phyloP scores from a whole-genome alignment of 2,329 filamentous ascomycete species.

The Sporothrix variecibatus region DNA sequence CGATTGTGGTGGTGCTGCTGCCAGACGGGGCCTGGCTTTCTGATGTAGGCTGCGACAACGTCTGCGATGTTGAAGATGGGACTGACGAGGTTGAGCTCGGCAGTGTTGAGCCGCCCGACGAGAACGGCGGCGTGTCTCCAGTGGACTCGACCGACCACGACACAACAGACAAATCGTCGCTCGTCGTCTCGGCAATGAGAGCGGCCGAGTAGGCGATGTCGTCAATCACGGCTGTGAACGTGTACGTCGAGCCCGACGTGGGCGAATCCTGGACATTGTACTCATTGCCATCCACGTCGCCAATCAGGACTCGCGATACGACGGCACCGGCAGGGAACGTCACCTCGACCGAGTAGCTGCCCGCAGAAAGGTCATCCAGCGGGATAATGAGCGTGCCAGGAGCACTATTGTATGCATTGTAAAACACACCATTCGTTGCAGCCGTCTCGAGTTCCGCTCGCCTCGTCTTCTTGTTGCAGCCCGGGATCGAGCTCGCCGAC shows the following conservation, averaged over 20 bases:
- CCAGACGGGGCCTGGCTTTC: not conserved
- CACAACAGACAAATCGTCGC: not conserved
- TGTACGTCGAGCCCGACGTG: not conserved
- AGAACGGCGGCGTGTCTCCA: not conserved
- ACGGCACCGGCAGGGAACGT: not conserved
- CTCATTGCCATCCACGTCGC: not conserved
- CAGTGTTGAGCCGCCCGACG: not conserved
- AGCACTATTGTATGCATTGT: not conserved
- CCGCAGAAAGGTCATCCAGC: not conserved
- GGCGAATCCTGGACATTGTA: not conserved
- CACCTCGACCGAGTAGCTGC: not conserved
- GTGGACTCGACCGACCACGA: not conserved
- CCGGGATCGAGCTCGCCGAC: not conserved
- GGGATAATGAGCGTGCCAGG: not conserved
- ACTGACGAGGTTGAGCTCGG: not conserved
- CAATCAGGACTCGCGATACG: not conserved
- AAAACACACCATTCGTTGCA: not conserved
- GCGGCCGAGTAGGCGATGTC: not conserved
- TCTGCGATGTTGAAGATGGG: not conserved
- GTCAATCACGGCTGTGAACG: not conserved
- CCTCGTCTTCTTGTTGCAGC: not conserved
- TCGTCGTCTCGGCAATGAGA: not conserved
- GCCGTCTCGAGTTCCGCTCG: not conserved
- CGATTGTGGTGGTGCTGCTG: not conserved
- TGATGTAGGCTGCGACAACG: not conserved